phyloP scores from a whole-genome alignment of 2,329 filamentous ascomycete genomes.

The Fusarium sp. region DNA sequence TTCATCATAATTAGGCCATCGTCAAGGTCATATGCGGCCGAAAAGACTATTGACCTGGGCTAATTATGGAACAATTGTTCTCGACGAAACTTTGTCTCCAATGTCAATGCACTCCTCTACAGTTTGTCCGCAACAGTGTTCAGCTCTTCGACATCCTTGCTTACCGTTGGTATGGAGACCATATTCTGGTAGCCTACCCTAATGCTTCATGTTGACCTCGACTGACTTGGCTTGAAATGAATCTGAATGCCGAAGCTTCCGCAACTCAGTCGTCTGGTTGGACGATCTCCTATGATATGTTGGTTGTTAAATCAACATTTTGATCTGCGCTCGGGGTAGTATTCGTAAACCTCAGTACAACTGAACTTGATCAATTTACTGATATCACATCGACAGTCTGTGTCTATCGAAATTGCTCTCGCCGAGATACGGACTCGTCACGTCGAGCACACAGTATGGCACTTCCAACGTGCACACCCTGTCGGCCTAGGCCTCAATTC shows the following conservation, averaged over 20 bases:
- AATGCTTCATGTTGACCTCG: slow-evolving; percentile 27
- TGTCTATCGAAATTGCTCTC: background rate
- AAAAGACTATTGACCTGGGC: slow-evolving; percentile 30
- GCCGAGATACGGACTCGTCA: background rate
- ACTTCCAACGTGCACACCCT: slow-evolving; percentile 25
- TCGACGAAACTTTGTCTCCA: slow-evolving; percentile 5
- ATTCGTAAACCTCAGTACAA: slow-evolving; percentile 11
- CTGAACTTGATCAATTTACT: background rate
- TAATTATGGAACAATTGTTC: slow-evolving; percentile 45
- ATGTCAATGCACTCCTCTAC: background rate
- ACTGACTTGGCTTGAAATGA: background rate
- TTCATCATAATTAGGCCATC: slow-evolving; percentile 38
- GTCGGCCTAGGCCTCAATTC: slow-evolving; percentile 13
- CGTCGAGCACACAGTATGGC: background rate
- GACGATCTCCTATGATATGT: slow-evolving; percentile 14
- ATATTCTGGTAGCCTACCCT: slow-evolving; percentile 27
- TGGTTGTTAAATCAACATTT: background rate
- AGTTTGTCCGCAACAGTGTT: slow-evolving; percentile 21
- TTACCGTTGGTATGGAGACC: slow-evolving; percentile 16
- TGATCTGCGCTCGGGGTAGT: slow-evolving; percentile 15
- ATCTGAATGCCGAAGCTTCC: slow-evolving; percentile 36
- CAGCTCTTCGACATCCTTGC: slow-evolving; percentile 28
- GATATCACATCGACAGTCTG: background rate
- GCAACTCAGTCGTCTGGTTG: slow-evolving; percentile 15
- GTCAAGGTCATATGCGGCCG: slow-evolving; percentile 15